phyloP scores from a whole-genome alignment of 208 protist genomes.

The Leishmania lainsoni region DNA sequence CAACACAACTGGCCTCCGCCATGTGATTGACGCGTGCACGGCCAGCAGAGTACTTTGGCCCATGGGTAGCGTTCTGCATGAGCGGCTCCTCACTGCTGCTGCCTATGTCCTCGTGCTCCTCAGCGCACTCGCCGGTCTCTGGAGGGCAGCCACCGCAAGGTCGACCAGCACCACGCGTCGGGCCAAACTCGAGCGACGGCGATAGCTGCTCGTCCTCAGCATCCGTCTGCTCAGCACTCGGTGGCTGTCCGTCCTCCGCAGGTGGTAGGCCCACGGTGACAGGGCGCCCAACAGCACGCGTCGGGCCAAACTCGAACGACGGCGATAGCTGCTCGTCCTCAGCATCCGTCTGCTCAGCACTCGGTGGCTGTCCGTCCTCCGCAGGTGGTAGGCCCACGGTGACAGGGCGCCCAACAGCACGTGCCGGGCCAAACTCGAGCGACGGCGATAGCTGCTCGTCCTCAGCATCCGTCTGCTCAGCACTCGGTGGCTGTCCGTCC shows the following conservation, averaged over 20 bases:
- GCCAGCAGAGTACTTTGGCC: background rate
- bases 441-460: no score
- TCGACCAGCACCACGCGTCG: background rate
- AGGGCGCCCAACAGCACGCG: constrained; percentile 13
- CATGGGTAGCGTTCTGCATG: background rate
- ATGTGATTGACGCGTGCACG: background rate
- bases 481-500: no score
- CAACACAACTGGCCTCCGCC: background rate
- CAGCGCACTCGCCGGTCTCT: background rate
- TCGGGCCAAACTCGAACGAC: constrained; percentile 1
- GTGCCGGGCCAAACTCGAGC: constrained; percentile 5
- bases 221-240: no score
- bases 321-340: background rate
- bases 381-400: no score
- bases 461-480: no score
- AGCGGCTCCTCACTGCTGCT: background rate
- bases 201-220: no score
- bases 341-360: background rate
- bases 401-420: constrained; percentile 9
- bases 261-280: no score
- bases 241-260: no score
- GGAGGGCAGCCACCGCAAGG: background rate
- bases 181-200: background rate
- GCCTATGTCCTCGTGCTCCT: background rate
- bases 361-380: background rate